Evolutionary conservation across 2,329 filamentous ascomycete species (phyloP).

Genomic region (Trichoderma atrobrunneum): DNA sequence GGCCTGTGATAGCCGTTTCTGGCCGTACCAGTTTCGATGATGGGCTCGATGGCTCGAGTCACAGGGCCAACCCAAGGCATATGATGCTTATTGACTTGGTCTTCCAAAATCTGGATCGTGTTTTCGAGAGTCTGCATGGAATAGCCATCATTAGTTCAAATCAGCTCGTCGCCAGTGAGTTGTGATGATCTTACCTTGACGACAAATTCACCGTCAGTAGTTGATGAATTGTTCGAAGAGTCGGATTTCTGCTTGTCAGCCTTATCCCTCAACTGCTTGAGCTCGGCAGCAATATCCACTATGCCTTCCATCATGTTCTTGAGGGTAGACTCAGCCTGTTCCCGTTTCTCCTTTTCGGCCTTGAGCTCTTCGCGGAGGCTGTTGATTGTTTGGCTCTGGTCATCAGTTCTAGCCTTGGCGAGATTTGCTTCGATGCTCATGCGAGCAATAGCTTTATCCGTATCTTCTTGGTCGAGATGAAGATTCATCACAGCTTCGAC

Average conservation of each 20-base stretch:
- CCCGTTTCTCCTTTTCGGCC: conserved; percentile 32
- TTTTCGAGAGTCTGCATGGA: conserved; percentile 32
- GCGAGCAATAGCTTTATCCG: conserved; percentile 37
- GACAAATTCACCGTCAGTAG: conserved; percentile 28
- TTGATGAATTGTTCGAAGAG: neutral
- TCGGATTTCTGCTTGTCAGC: conserved; percentile 22
- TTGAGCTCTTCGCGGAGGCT: conserved; percentile 33
- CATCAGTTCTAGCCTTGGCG: conserved; percentile 34
- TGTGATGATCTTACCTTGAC: conserved; percentile 30
- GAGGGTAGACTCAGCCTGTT: conserved; percentile 29
- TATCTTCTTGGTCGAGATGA: conserved; percentile 38
- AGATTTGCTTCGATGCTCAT: conserved; percentile 41
- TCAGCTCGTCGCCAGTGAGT: too few species aligned
- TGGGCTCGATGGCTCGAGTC: conserved; percentile 33
- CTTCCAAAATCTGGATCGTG: conserved; percentile 35
- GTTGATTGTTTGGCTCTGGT: conserved; percentile 33
- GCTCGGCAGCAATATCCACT: conserved; percentile 29
- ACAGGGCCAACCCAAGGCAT: conserved; percentile 37
- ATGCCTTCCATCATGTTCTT: conserved; percentile 30
- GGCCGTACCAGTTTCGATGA: conserved; percentile 28
- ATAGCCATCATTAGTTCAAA: neutral
- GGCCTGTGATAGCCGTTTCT: conserved; percentile 29
- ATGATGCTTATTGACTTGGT: conserved; percentile 37
- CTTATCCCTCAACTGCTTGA: conserved; percentile 31
- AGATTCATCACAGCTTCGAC: conserved; percentile 39